phyloP scores from a whole-genome alignment of 1,284 basidiomycete genomes.

The Coniferiporia weirii region DNA sequence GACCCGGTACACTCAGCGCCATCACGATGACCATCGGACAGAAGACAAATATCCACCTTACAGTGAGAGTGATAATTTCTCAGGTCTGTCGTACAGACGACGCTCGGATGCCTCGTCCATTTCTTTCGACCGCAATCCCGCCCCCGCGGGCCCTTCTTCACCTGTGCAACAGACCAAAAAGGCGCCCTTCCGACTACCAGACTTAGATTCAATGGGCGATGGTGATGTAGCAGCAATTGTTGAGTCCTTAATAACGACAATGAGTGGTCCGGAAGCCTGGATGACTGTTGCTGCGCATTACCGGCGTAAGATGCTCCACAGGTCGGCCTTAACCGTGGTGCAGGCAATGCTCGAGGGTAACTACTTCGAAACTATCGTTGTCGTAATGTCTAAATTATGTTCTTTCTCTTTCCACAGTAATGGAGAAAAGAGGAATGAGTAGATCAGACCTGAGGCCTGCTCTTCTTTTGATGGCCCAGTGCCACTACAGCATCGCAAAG shows the following conservation, averaged over 20 bases:
- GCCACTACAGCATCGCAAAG: slow-evolving; percentile 13
- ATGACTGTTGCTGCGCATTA: slow-evolving; percentile 13
- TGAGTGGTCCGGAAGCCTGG: slow-evolving; percentile 14
- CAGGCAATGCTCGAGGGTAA: slow-evolving; percentile 15
- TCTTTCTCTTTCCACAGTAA: slow-evolving; percentile 4
- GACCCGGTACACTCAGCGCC: neutral
- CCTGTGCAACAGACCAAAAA: neutral
- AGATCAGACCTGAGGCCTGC: slow-evolving; percentile 16
- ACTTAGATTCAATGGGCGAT: slow-evolving; percentile 4
- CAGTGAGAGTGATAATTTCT: neutral
- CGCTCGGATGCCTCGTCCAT: slow-evolving; percentile 8
- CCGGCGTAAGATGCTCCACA: slow-evolving; percentile 3
- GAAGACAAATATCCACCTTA: neutral
- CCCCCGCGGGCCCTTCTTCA: neutral
- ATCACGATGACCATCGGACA: neutral
- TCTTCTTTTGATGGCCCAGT: slow-evolving; percentile 15
- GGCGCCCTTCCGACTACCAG: neutral
- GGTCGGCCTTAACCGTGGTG: slow-evolving; percentile 6
- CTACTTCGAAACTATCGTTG: neutral
- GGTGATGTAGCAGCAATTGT: slow-evolving; percentile 10
- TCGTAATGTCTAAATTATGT: neutral
- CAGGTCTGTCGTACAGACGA: neutral
- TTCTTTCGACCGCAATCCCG: neutral
- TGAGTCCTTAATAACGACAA: slow-evolving; percentile 9
- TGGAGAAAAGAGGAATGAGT: slow-evolving; percentile 10